phyloP scores from a whole-genome alignment of 805 yeast species.

The Saccharomycopsis lassenensis region DNA sequence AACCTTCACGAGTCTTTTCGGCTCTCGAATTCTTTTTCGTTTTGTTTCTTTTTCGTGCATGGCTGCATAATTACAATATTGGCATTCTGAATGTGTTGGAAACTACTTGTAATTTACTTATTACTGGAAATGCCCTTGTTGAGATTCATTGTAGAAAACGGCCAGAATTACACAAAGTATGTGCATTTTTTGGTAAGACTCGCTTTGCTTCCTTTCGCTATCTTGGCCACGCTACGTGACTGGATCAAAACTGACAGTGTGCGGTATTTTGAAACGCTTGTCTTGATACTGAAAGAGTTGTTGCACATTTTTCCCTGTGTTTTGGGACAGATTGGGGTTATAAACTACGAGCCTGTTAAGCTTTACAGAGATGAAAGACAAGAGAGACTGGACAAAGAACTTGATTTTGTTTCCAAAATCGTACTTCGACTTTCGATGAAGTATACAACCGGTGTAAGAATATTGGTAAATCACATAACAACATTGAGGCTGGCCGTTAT shows the following conservation, averaged over 20 bases:
- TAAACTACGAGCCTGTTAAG: constrained; percentile 13
- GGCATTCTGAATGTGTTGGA: no score
- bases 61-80: no score
- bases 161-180: constrained; percentile 1
- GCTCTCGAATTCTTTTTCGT: no score
- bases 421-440: constrained; percentile 7
- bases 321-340: constrained; percentile 15
- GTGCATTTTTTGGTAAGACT: constrained; percentile 1
- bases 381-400: constrained; percentile 1
- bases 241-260: constrained; percentile 13
- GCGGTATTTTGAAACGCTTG: not conserved
- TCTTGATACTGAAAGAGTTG: constrained; percentile 3
- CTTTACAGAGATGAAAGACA: constrained; percentile 3
- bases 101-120: no score
- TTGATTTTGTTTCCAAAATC: not conserved
- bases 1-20: no score
- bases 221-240: not conserved
- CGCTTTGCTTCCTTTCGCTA: constrained; percentile 10
- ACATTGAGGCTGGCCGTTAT: not conserved
- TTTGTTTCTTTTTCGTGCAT: no score
- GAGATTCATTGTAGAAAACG: constrained; percentile 15
- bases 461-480: constrained; percentile 4
- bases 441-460: constrained; percentile 9
- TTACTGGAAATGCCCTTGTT: constrained; percentile 17
- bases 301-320: constrained; percentile 18